phyloP scores from a whole-genome alignment of 371 early-diverging fungal species.

The Blakeslea trispora region DNA sequence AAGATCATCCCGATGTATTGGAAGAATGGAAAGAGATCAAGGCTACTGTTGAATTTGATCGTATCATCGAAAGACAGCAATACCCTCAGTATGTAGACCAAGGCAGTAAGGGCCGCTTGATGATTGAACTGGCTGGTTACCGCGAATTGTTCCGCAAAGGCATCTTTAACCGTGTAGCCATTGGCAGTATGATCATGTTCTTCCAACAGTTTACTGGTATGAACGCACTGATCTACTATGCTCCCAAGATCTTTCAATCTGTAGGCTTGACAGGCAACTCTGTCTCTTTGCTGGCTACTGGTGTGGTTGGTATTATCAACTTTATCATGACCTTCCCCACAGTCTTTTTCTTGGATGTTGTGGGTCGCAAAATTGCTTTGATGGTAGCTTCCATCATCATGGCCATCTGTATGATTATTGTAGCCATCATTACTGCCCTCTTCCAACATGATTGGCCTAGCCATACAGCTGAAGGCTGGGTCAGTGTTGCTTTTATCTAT shows the following conservation, averaged over 20 bases:
- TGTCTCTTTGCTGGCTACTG: slow-evolving; percentile 65
- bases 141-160: slow-evolving; percentile 67
- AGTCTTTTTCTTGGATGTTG: slow-evolving; percentile 68
- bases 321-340: slow-evolving; percentile 56
- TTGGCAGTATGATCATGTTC: slow-evolving; percentile 69
- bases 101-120: slow-evolving; percentile 21
- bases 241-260: slow-evolving; percentile 68
- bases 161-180: slow-evolving; percentile 59
- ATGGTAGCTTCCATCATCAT: slow-evolving; percentile 48
- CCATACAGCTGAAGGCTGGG: slow-evolving; percentile 42
- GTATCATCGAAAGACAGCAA: slow-evolving; percentile 43
- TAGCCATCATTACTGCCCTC: slow-evolving; percentile 42
- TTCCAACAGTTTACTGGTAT: slow-evolving; percentile 79
- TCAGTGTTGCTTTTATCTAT: slow-evolving; percentile 57
- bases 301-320: slow-evolving; percentile 74
- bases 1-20: slow-evolving; percentile 54
- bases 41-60: slow-evolving; percentile 69
- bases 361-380: slow-evolving; percentile 62
- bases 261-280: slow-evolving; percentile 60
- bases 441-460: slow-evolving; percentile 40
- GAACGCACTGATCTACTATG: slow-evolving; percentile 75
- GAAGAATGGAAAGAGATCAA: slow-evolving; percentile 80
- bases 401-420: slow-evolving; percentile 42
- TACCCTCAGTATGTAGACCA: slow-evolving; percentile 35
- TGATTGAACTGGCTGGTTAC: slow-evolving; percentile 61